A percentile compares a stretch with the other conserved stretches of the same genome.
Evolutionary conservation across 305 asterid genomes (phyloP).

Genomic region (Andrographis paniculata): DNA sequence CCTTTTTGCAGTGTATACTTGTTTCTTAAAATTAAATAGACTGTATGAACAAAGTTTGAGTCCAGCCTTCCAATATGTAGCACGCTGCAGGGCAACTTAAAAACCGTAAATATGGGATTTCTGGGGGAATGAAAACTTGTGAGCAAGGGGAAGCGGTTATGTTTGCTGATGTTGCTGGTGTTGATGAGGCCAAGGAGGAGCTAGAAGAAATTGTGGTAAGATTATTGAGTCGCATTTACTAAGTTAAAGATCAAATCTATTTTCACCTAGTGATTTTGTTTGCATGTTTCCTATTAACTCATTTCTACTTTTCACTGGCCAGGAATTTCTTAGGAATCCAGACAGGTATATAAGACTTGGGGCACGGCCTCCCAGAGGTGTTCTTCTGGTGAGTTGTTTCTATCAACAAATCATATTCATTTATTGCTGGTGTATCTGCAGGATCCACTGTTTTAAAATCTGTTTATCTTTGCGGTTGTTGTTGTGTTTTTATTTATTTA

Average conservation of each 20-base stretch:
- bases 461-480: conserved; percentile 5
- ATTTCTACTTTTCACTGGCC: conserved; percentile 17
- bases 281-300: neutral
- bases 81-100: conserved; percentile 81
- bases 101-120: conserved; percentile 73
- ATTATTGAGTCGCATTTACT: neutral
- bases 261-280: neutral
- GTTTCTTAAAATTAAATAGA: conserved; percentile 12
- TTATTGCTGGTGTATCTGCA: conserved; percentile 12
- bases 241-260: neutral
- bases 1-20: conserved; percentile 4
- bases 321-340: conserved; percentile 98
- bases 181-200: conserved; percentile 99
- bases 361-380: conserved; percentile 99
- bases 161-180: conserved; percentile 99
- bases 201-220: conserved; percentile 97
- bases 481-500: too few relatives aligned
- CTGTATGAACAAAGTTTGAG: conserved; percentile 9
- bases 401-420: conserved; percentile 1
- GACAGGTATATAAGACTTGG: conserved; percentile 83
- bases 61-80: conserved; percentile 36
- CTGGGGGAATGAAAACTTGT: conserved; percentile 65
- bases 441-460: conserved; percentile 7
- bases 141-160: conserved; percentile 78
- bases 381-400: conserved; percentile 72